These are phyloP conservation scores for Populus tremula DNA, from an alignment of 345 rosid genomes.

Conservation along the genomic window DNA sequence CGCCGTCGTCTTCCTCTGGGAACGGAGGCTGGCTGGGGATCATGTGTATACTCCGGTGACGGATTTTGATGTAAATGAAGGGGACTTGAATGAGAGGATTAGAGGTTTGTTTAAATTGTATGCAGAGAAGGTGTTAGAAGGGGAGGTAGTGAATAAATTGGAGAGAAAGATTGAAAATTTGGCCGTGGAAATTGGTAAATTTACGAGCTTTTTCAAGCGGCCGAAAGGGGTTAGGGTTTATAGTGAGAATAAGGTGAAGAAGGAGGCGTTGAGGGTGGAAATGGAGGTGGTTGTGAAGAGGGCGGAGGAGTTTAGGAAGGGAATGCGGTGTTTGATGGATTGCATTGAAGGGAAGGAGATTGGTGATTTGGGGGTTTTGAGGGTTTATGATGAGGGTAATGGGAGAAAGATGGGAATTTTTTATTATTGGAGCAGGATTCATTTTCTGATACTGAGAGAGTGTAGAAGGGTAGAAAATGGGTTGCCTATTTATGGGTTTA, in stretches of 20 bases:
- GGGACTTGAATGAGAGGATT: constrained; percentile 5
- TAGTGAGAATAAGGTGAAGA: constrained; percentile 16
- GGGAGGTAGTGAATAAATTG: constrained; percentile 44
- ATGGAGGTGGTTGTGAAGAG: constrained; percentile 38
- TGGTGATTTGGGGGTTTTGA: constrained; percentile 33
- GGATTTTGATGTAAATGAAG: background rate
- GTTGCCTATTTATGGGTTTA: constrained; percentile 60
- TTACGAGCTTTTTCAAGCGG: constrained; percentile 9
- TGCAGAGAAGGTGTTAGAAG: constrained; percentile 36
- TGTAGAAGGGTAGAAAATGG: constrained; percentile 71
- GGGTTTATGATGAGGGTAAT: constrained; percentile 24
- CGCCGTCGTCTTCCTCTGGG: constrained; percentile 9
- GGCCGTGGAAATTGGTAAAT: constrained; percentile 22
- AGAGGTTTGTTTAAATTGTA: constrained; percentile 8
- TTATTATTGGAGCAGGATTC: constrained; percentile 52
- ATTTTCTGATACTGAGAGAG: constrained; percentile 57
- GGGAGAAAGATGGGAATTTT: background rate
- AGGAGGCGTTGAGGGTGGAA: constrained; percentile 38
- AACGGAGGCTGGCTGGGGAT: constrained; percentile 15
- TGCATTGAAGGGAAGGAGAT: constrained; percentile 32
- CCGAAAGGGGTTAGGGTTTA: background rate
- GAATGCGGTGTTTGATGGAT: constrained; percentile 47
- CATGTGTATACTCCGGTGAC: constrained; percentile 6
- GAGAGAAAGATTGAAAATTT: constrained; percentile 25
- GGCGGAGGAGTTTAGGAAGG: constrained; percentile 51